A percentile compares a stretch with the other conserved stretches of the same genome.
phyloP scores from a whole-genome alignment of 306 rosid genomes.

The Quercus bicolor region DNA sequence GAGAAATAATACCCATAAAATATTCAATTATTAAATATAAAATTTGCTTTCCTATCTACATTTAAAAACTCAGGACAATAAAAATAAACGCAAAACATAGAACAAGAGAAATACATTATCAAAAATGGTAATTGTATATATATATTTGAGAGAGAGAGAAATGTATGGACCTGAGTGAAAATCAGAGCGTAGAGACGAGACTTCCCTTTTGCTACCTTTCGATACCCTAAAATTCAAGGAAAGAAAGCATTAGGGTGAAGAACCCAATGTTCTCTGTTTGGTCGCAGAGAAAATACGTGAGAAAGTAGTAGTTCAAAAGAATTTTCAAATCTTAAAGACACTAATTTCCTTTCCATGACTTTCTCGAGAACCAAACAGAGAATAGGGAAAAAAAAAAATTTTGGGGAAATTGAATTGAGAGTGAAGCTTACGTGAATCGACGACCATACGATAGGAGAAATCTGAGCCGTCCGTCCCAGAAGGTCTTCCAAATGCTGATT shows the following conservation, averaged over 20 bases:
- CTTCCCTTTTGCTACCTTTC: slow-evolving; percentile 69
- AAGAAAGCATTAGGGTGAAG: neutral
- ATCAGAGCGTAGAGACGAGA: slow-evolving; percentile 44
- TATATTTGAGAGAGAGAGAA: neutral
- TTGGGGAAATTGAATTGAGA: neutral
- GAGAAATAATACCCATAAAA: neutral
- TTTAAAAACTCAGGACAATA: too few relatives aligned
- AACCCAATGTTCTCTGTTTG: neutral
- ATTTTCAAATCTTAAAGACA: too few relatives aligned
- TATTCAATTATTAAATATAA: too few relatives aligned
- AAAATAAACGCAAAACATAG: too few relatives aligned
- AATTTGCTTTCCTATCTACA: too few relatives aligned
- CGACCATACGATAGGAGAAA: slow-evolving; percentile 82
- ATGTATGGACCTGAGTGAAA: slow-evolving; percentile 50
- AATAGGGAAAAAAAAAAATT: neutral
- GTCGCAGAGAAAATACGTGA: neutral
- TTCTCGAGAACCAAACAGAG: neutral
- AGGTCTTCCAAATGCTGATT: slow-evolving; percentile 60
- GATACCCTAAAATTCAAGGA: slow-evolving; percentile 56
- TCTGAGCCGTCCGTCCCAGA: slow-evolving; percentile 88
- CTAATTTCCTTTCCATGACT: neutral
- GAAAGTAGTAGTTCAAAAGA: neutral
- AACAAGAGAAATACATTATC: too few relatives aligned
- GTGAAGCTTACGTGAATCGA: slow-evolving; percentile 67
- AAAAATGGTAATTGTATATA: too few relatives aligned